Evolutionary conservation across 768 basidiomycete species (phyloP), one percentile per base, ranked within the genome.

Genomic region (Lentinula sp.): DNA sequence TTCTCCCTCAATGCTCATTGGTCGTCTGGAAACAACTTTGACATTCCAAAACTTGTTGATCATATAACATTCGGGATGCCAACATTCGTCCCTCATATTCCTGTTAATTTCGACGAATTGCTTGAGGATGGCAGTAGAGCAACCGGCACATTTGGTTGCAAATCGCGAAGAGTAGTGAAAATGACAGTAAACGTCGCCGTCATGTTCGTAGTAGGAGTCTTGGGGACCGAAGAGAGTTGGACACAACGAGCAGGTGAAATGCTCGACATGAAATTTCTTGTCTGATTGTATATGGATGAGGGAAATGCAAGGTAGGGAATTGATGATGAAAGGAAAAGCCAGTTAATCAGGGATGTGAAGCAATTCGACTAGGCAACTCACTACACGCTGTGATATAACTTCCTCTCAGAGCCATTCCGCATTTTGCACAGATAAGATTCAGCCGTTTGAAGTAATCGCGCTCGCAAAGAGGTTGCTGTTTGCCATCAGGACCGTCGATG

Each of bases 31-130:
- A 61, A 85, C 86, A 4, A 93, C 87, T 73, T 98, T 97, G 71
- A 98, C 95, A 71, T 98, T 99, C 97, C 97, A 98, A 75, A 98
- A 98, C 94, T 98, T 98, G 76, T 98, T 96, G 66, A 99, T 98
- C 96, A 98, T 98, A 74, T 98, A 98, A 73, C 97, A 99, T 74
- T 99, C 97, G 59, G 97, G 97, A 81, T 99, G 97, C 96, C 97
- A 99, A 70, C 96, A 98, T 77, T 99, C 97, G 75, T 99, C 95
- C 65, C 88, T 83, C 83, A 91, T 93, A 75, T 98, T 98, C 62
- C 97, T 85, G 70, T 99, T 98, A 75, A 99, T 98, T 77, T 99
- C 97, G 63, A 99, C 97, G 69, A 98, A 99, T 74, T 99, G 97
- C 77, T 99, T 99, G 66, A 99, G 77, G 64, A 99, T 99, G 16